phyloP scores from a whole-genome alignment of 192 early-diverging fungal genomes.

The Diversispora eburnea region DNA sequence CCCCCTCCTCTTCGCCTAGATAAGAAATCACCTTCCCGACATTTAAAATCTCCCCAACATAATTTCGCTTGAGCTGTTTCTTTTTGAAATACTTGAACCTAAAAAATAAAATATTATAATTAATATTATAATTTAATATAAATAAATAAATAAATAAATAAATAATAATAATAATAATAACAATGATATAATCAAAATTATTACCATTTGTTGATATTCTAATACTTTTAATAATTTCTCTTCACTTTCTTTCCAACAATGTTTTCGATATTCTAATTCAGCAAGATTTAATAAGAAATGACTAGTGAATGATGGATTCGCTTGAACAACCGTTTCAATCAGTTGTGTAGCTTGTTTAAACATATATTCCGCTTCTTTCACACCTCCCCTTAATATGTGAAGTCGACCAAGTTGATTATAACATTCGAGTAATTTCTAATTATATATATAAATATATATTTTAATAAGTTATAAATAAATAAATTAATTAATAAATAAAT shows the following conservation, averaged over 20 bases:
- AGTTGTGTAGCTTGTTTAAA: conserved; percentile 54
- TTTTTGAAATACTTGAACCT: conserved; percentile 22
- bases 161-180: not conserved
- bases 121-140: not conserved
- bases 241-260: conserved; percentile 45
- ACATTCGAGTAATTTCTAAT: conserved; percentile 41
- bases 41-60: conserved; percentile 46
- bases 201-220: conserved; percentile 31
- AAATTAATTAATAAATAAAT: not conserved
- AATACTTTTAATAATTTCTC: conserved; percentile 36
- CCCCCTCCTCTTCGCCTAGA: conserved; percentile 29
- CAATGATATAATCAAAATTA: not conserved
- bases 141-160: not conserved
- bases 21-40: conserved; percentile 30
- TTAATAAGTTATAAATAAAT: not conserved
- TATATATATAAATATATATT: not conserved
- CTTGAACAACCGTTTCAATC: conserved; percentile 38
- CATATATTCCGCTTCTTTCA: conserved; percentile 61
- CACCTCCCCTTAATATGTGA: conserved; percentile 55
- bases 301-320: conserved; percentile 38
- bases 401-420: conserved; percentile 49
- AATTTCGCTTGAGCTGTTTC: conserved; percentile 19
- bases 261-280: conserved; percentile 50
- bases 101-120: not conserved
- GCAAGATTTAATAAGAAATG: conserved; percentile 47